Percentiles rank a stretch among this genome's conserved stretches.
Evolutionary conservation across 306 rosid genomes (phyloP).

Genomic region (Fragaria iinumae): DNA sequence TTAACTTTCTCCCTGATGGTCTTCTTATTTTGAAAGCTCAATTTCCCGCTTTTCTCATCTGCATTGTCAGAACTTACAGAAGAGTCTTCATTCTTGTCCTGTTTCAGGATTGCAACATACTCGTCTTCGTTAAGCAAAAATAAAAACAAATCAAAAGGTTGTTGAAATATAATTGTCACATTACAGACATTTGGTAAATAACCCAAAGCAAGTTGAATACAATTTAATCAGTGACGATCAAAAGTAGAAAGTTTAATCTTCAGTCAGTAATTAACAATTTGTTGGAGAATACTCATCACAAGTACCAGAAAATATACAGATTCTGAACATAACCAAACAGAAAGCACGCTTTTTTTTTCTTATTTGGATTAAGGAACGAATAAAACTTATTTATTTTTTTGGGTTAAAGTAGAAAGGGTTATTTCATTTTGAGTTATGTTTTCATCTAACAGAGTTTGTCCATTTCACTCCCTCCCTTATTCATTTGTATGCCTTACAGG

Average conservation of each 20-base stretch:
- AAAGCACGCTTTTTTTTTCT: not conserved
- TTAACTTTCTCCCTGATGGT: slow-evolving; percentile 31
- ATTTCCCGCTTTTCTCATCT: slow-evolving; percentile 29
- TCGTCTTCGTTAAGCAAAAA: not conserved
- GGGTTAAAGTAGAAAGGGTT: not conserved
- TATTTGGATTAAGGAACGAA: not conserved
- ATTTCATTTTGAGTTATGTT: not conserved
- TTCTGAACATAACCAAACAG: not conserved
- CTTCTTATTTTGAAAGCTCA: slow-evolving; percentile 26
- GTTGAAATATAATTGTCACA: not conserved
- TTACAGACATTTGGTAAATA: not conserved
- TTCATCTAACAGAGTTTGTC: not conserved
- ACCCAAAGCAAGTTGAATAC: not conserved
- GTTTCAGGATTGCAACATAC: slow-evolving; percentile 50
- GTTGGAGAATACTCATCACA: not conserved
- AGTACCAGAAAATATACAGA: not conserved
- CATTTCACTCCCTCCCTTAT: not conserved
- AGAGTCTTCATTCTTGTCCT: slow-evolving; percentile 23
- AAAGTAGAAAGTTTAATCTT: not conserved
- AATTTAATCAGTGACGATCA: not conserved
- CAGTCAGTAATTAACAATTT: not conserved
- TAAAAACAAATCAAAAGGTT: not conserved
- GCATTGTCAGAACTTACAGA: slow-evolving; percentile 5
- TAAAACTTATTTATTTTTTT: not conserved
- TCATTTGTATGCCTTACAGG: not conserved